Evolutionary conservation across 2,329 filamentous ascomycete species (phyloP).

Genomic region (Metarhizium guizhouense): DNA sequence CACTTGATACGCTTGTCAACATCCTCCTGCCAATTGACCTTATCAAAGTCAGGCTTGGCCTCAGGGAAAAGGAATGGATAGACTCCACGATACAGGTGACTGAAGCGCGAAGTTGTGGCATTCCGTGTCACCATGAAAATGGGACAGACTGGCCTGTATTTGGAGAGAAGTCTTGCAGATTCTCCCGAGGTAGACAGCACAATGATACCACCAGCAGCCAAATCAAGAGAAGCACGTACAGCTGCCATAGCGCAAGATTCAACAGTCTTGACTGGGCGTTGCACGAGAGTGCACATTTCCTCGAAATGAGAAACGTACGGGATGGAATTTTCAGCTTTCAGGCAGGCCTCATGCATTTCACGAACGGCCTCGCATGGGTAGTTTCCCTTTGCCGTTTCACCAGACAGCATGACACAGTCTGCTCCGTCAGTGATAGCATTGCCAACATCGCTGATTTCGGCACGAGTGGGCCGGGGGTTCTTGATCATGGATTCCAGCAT

Average conservation of each 20-base stretch:
- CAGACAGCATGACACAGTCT: conserved; percentile 99
- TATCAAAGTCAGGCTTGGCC: conserved; percentile 86
- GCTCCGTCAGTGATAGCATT: conserved; percentile 97
- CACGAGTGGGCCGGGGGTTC: conserved; percentile 95
- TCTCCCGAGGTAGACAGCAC: conserved; percentile 93
- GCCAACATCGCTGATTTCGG: conserved; percentile 96
- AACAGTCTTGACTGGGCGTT: conserved; percentile 75
- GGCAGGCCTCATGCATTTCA: conserved; percentile 98
- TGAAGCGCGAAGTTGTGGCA: conserved; percentile 74
- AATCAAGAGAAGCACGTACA: conserved; percentile 88
- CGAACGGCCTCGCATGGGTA: conserved; percentile 87
- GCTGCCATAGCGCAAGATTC: conserved; percentile 97
- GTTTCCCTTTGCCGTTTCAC: conserved; percentile 95
- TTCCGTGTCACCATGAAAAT: conserved; percentile 99
- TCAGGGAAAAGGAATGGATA: conserved; percentile 96
- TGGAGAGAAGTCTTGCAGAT: conserved; percentile 90
- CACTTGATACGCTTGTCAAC: conserved; percentile 96
- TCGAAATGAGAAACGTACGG: conserved; percentile 96
- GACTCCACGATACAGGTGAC: conserved; percentile 92
- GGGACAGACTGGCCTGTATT: conserved; percentile 97
- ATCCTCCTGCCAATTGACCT: conserved; percentile 96
- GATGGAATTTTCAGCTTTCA: conserved; percentile 94
- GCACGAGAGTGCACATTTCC: conserved; percentile 77
- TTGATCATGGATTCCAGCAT: conserved; percentile 99
- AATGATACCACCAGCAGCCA: conserved; percentile 93